These are phyloP conservation scores for Mucor circinelloides DNA, from an alignment of 371 early-diverging fungal species.

Conservation along the genomic window DNA sequence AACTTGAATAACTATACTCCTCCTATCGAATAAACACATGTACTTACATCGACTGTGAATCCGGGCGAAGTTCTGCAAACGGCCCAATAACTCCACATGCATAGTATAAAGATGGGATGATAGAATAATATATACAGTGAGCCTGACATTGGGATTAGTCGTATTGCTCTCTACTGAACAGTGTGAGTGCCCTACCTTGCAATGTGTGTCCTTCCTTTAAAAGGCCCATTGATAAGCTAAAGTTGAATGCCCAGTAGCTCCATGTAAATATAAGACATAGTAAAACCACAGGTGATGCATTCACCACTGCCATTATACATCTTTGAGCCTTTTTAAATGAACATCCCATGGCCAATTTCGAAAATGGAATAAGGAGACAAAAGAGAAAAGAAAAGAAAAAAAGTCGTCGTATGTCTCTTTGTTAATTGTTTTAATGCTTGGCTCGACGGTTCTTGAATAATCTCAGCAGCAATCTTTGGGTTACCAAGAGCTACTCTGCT, in stretches of 20 bases:
- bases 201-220: slow-evolving; percentile 30
- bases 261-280: slow-evolving; percentile 35
- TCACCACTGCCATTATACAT: slow-evolving; percentile 26
- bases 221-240: slow-evolving; percentile 31
- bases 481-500: too few relatives aligned
- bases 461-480: too few relatives aligned
- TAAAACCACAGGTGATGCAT: slow-evolving; percentile 44
- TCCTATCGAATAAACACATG: background rate
- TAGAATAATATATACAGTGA: slow-evolving; percentile 36
- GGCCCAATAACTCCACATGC: slow-evolving; percentile 47
- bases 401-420: too few relatives aligned
- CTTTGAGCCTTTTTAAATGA: slow-evolving; percentile 17
- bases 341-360: slow-evolving; percentile 8
- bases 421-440: too few relatives aligned
- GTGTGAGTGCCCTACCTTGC: slow-evolving; percentile 31
- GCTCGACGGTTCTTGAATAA: too few relatives aligned
- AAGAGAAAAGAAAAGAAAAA: background rate
- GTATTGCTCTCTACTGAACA: too few relatives aligned
- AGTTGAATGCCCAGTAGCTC: slow-evolving; percentile 42
- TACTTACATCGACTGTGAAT: slow-evolving; percentile 31
- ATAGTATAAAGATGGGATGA: slow-evolving; percentile 39
- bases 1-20: background rate
- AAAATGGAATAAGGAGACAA: background rate
- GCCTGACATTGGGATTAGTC: slow-evolving; percentile 11
- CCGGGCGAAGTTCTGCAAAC: slow-evolving; percentile 48